These are phyloP conservation scores for Metarhizium robertsii DNA, from an alignment of 2,329 filamentous ascomycete species.

Conservation along the genomic window DNA sequence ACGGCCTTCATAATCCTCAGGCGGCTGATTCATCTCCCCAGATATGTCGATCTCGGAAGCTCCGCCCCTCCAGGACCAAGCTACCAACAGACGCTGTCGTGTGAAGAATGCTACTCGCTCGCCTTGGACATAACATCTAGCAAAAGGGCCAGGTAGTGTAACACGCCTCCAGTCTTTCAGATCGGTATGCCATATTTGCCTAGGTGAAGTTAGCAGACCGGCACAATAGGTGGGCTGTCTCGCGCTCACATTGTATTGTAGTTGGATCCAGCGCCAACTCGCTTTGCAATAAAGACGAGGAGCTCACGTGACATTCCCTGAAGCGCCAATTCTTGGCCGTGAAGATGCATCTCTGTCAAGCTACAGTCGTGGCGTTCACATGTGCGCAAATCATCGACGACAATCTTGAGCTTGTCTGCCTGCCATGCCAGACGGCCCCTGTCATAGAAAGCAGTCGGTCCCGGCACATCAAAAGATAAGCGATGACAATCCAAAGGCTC, in stretches of 20 bases:
- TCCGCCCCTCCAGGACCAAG: constrained; percentile 13
- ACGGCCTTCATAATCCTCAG: not conserved
- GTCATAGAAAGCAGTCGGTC: constrained; percentile 12
- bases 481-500: not conserved
- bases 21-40: not conserved
- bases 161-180: constrained; percentile 11
- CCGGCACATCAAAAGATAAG: constrained; percentile 4
- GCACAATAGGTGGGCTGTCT: not conserved
- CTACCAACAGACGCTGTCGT: constrained; percentile 10
- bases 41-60: constrained; percentile 10
- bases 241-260: constrained; percentile 7
- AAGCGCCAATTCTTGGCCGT: constrained; percentile 9
- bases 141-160: constrained; percentile 10
- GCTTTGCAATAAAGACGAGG: not conserved
- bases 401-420: constrained; percentile 8
- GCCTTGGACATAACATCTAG: constrained; percentile 10
- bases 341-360: constrained; percentile 9
- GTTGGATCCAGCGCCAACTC: not conserved
- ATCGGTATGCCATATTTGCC: constrained; percentile 13
- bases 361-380: constrained; percentile 11
- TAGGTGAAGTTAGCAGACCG: not conserved
- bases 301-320: constrained; percentile 10
- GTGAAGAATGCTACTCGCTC: constrained; percentile 14
- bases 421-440: constrained; percentile 19
- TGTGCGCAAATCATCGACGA: constrained; percentile 16